Evolutionary conservation across 2,329 filamentous ascomycete genomes (phyloP).

Genomic region (Curvularia lunata): DNA sequence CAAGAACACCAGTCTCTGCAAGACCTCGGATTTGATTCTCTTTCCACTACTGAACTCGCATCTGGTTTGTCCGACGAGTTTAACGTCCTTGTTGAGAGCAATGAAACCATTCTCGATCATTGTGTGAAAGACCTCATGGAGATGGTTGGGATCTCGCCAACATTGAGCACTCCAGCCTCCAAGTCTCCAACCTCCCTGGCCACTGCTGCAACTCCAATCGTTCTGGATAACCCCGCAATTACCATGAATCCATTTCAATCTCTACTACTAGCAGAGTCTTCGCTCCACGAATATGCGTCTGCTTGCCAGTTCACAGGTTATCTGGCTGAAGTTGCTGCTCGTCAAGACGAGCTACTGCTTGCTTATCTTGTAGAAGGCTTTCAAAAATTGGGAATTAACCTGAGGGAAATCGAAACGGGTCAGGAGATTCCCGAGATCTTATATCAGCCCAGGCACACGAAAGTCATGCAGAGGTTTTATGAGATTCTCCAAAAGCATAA

Average conservation of each 20-base stretch:
- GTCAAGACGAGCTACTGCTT: constrained; percentile 20
- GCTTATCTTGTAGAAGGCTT: constrained; percentile 26
- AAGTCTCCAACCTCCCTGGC: too few species aligned
- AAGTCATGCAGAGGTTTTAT: constrained; percentile 13
- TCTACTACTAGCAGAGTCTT: constrained; percentile 7
- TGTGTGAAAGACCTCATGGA: constrained; percentile 10
- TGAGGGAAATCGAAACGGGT: constrained; percentile 8
- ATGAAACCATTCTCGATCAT: constrained; percentile 12
- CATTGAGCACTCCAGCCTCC: too few species aligned
- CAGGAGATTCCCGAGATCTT: constrained; percentile 7
- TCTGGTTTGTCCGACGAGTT: constrained; percentile 14
- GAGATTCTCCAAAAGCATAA: constrained; percentile 17
- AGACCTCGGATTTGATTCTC: constrained; percentile 20
- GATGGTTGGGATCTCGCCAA: constrained; percentile 1
- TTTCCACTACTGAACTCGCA: constrained; percentile 15
- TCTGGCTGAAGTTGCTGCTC: constrained; percentile 7
- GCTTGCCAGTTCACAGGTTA: constrained; percentile 16
- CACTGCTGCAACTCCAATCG: neutral
- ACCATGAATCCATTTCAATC: constrained; percentile 9
- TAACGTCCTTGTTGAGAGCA: constrained; percentile 8
- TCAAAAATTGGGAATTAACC: constrained; percentile 14
- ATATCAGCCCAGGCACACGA: constrained; percentile 15
- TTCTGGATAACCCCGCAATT: neutral
- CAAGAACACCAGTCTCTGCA: constrained; percentile 12
- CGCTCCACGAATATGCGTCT: neutral